Evolutionary conservation across 2,329 filamentous ascomycete genomes (phyloP), one percentile per base, ranked within the genome.

Genomic region (Clonostachys chloroleuca): DNA sequence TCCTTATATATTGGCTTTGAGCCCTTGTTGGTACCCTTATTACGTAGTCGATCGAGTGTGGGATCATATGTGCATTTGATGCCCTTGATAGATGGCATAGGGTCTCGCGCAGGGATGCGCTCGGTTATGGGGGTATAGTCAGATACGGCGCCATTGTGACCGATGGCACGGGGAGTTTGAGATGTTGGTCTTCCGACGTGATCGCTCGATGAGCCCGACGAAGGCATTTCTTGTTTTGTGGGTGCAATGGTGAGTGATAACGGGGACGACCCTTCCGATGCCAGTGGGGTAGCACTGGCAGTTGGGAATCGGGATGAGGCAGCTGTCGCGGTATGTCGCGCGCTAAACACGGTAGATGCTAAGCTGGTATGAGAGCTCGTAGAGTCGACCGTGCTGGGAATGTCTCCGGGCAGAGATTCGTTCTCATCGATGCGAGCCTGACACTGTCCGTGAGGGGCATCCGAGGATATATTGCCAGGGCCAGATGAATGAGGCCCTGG

Each of bases 351-450:
- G 47, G 89, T 89, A 41, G 86, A 89, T 44, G 78, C 77, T 46
- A 83, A 81, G 69, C 84, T 90, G 48, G 79, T 75, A 60, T 84
- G 77, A 48, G 87, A 90, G 67, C 83, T 89, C 48, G 84, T 80
- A 44, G 87, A 91, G 58, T 81, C 85, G 56, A 84, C 77, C 52
- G 81, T 84, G 64, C 85, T 86, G 59, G 86, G 76, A 46, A 84
- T 77, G 59, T 91, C 86, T 64, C 81, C 81, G 56, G 78, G 72
- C 49, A 74, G 61, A 52, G 75, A 79, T 54, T 83, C 82, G 69
- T 68, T 74, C 59, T 81, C 81, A 67, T 84, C 81, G 54, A 63
- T 49, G 47, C 45, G 45, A 37, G 42, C 44, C 36, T 40, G 46
- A 34, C 4, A 16, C 37, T 59, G 63, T 44, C 52, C 43, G 44